A percentile compares a stretch with the other conserved stretches of the same genome.
Evolutionary conservation across 2,329 filamentous ascomycete species (phyloP).

Genomic region (Dendryphion nanum): DNA sequence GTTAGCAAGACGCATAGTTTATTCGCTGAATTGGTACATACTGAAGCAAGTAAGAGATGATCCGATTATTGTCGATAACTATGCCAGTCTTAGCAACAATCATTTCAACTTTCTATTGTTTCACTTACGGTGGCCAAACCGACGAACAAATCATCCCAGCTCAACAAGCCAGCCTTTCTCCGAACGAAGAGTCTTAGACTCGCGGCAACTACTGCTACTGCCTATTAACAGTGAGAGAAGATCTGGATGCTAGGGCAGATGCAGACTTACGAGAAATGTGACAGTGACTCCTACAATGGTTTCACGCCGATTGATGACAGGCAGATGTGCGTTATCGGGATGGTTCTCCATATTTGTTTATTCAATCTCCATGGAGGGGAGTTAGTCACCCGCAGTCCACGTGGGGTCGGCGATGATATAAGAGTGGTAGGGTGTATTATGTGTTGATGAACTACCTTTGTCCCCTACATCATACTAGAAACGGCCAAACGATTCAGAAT

Average conservation of each 20-base stretch:
- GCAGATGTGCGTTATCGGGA: slow-evolving; percentile 28
- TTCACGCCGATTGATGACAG: slow-evolving; percentile 25
- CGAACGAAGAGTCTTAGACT: slow-evolving; percentile 31
- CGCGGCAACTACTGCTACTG: slow-evolving; percentile 23
- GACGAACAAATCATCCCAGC: slow-evolving; percentile 39
- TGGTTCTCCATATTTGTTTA: slow-evolving; percentile 8
- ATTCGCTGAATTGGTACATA: too few relatives aligned
- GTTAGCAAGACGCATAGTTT: background rate
- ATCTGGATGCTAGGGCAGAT: background rate
- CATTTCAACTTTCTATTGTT: background rate
- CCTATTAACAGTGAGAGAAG: slow-evolving; percentile 15
- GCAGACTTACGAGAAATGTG: slow-evolving; percentile 26
- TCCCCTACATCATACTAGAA: too few relatives aligned
- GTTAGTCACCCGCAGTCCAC: too few relatives aligned
- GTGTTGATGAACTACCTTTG: too few relatives aligned
- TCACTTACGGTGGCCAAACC: slow-evolving; percentile 21
- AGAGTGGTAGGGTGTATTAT: too few relatives aligned
- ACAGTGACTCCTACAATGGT: slow-evolving; percentile 28
- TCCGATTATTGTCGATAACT: slow-evolving; percentile 22
- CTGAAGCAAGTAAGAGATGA: slow-evolving; percentile 30
- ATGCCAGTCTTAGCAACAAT: background rate
- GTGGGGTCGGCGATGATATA: too few relatives aligned
- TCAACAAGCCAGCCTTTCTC: slow-evolving; percentile 24
- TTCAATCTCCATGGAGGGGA: too few relatives aligned
- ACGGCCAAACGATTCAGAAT: too few relatives aligned